These are phyloP conservation scores for Suhomyces sp. DNA, from an alignment of 805 yeast genomes.

Conservation along the genomic window DNA sequence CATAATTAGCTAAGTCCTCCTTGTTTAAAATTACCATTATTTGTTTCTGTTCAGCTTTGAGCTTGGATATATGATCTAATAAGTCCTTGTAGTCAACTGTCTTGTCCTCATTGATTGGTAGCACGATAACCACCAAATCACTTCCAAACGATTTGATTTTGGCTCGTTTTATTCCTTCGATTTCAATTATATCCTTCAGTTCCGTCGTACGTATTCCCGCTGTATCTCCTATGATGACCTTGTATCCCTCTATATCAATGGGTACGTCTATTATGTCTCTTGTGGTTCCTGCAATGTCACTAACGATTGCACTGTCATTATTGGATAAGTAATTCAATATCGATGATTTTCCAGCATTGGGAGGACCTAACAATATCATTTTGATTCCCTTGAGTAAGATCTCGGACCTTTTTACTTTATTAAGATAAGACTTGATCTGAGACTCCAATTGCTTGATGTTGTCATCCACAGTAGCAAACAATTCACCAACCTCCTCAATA, in stretches of 20 bases:
- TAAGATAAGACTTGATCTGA: slow-evolving; percentile 47
- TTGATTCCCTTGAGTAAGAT: slow-evolving; percentile 71
- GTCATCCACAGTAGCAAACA: slow-evolving; percentile 50
- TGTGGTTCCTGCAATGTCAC: slow-evolving; percentile 91
- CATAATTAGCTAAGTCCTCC: slow-evolving; percentile 57
- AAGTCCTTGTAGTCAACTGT: slow-evolving; percentile 31
- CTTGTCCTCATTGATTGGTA: slow-evolving; percentile 45
- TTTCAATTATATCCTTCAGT: slow-evolving; percentile 59
- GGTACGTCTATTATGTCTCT: slow-evolving; percentile 84
- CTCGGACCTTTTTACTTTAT: slow-evolving; percentile 55
- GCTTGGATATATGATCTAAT: slow-evolving; percentile 32
- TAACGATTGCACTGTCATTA: slow-evolving; percentile 86
- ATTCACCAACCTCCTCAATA: slow-evolving; percentile 57
- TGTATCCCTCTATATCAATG: slow-evolving; percentile 78
- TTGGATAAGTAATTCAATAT: slow-evolving; percentile 72
- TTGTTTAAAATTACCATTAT: slow-evolving; percentile 58
- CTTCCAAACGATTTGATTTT: slow-evolving; percentile 55
- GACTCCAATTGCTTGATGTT: slow-evolving; percentile 41
- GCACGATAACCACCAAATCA: slow-evolving; percentile 67
- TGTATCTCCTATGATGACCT: slow-evolving; percentile 83
- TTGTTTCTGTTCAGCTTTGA: slow-evolving; percentile 28
- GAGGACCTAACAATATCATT: slow-evolving; percentile 79
- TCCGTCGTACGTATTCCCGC: slow-evolving; percentile 74
- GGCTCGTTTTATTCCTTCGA: slow-evolving; percentile 81
- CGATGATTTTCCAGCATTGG: slow-evolving; percentile 96